Conservation (phyloP, 208 protist species). For the Acanthamoeba quina region DNA sequence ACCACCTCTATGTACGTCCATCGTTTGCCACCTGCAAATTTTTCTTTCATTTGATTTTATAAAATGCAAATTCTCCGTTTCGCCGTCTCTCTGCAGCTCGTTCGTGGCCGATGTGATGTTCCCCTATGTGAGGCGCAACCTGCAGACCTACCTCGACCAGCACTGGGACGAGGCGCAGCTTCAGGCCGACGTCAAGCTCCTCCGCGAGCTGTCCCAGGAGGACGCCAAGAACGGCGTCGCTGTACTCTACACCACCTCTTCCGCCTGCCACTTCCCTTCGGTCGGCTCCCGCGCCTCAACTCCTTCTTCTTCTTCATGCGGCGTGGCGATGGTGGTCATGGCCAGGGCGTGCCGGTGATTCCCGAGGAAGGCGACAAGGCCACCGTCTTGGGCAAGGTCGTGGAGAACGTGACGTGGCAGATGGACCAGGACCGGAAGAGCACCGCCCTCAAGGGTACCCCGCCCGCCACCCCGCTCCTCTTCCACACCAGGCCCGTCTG, state of each 20-base stretch:
- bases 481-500: neutral
- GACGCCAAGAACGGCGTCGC: slow-evolving; percentile 8
- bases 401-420: slow-evolving; percentile 59
- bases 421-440: slow-evolving; percentile 86
- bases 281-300: neutral
- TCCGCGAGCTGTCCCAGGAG: slow-evolving; percentile 27
- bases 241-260: neutral
- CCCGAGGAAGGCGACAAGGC: slow-evolving; percentile 18
- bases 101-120: slow-evolving; percentile 90
- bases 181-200: slow-evolving; percentile 27
- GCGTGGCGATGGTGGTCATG: neutral
- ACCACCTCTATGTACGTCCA: slow-evolving; percentile 88
- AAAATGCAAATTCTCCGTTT: neutral
- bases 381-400: neutral
- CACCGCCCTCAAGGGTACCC: slow-evolving; percentile 86
- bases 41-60: neutral
- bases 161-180: slow-evolving; percentile 62
- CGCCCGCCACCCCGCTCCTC: neutral
- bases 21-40: neutral
- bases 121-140: slow-evolving; percentile 79
- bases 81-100: slow-evolving; percentile 50
- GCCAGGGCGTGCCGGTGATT: slow-evolving; percentile 19
- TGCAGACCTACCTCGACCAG: slow-evolving; percentile 73
- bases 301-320: neutral
- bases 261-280: neutral